Evolutionary conservation across 768 basidiomycete genomes (phyloP).

Genomic region (Lepiota brunneoincarnata): DNA sequence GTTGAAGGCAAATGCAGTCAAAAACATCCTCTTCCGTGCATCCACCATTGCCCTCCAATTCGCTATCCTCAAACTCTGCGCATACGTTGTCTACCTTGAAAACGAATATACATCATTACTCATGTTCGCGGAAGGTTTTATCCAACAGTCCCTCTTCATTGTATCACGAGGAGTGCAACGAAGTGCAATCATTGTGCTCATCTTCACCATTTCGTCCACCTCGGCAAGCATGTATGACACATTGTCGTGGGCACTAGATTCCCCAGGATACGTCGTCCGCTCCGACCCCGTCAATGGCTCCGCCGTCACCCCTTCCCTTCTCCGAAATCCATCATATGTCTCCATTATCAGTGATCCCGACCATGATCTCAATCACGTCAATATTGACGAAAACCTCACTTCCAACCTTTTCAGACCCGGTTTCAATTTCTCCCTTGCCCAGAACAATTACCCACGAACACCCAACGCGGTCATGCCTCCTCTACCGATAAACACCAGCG

Average conservation of each 20-base stretch:
- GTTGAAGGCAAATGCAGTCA: slow-evolving; percentile 17
- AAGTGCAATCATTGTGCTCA: slow-evolving; percentile 14
- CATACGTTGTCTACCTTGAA: slow-evolving; percentile 13
- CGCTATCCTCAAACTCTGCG: slow-evolving; percentile 14
- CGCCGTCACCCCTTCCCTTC: slow-evolving; percentile 4
- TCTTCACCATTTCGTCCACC: slow-evolving; percentile 11
- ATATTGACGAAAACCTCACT: slow-evolving; percentile 13
- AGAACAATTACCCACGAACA: slow-evolving; percentile 1
- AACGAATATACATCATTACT: slow-evolving; percentile 18
- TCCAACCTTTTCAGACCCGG: slow-evolving; percentile 15
- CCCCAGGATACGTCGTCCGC: slow-evolving; percentile 17
- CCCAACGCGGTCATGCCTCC: slow-evolving; percentile 8
- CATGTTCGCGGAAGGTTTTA: too few relatives aligned
- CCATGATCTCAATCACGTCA: slow-evolving; percentile 5
- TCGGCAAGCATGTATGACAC: slow-evolving; percentile 18
- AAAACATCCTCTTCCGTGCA: slow-evolving; percentile 19
- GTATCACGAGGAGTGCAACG: slow-evolving; percentile 9
- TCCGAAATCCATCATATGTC: slow-evolving; percentile 16
- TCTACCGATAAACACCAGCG: background rate
- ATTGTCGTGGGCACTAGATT: too few relatives aligned
- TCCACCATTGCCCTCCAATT: slow-evolving; percentile 15
- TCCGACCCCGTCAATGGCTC: slow-evolving; percentile 5
- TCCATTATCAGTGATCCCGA: slow-evolving; percentile 13
- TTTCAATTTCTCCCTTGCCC: slow-evolving; percentile 15
- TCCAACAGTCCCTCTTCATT: slow-evolving; percentile 16